Conservation (phyloP, 148 eudicot species). For the Dianthus caryophyllus region DNA sequence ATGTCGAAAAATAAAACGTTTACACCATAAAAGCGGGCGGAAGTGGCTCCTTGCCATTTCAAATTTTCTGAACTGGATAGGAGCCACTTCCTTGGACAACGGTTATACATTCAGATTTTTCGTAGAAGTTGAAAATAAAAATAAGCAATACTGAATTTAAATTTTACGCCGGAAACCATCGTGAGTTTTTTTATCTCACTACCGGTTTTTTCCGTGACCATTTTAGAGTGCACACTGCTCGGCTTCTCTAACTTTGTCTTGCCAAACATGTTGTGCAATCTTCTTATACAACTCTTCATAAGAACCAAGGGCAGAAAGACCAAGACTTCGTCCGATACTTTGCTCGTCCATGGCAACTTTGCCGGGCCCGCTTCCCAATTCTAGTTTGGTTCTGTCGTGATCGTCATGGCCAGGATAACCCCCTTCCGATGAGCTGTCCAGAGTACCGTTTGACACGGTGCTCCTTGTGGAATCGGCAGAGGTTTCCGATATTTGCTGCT, state of each 20-base stretch:
- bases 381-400: constrained; percentile 29
- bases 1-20: neutral
- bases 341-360: constrained; percentile 5
- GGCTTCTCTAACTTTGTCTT: constrained; percentile 33
- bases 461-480: constrained; percentile 34
- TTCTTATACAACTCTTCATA: constrained; percentile 56
- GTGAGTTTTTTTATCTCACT: constrained; percentile 12
- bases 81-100: constrained; percentile 32
- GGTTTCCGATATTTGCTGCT: constrained; percentile 64
- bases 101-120: constrained; percentile 3
- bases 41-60: constrained; percentile 49
- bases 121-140: neutral
- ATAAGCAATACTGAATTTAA: neutral
- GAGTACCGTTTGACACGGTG: constrained; percentile 31
- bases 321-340: neutral
- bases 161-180: neutral
- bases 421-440: constrained; percentile 47
- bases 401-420: constrained; percentile 32
- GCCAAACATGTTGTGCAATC: constrained; percentile 44
- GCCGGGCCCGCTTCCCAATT: constrained; percentile 39
- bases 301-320: constrained; percentile 10
- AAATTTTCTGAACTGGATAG: constrained; percentile 34
- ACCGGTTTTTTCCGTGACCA: neutral
- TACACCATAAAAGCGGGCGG: neutral
- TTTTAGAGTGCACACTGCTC: constrained; percentile 48